A percentile compares a stretch with the other conserved stretches of the same genome.
Evolutionary conservation across 192 early-diverging fungal species (phyloP).

Genomic region (Coemansia sp.): DNA sequence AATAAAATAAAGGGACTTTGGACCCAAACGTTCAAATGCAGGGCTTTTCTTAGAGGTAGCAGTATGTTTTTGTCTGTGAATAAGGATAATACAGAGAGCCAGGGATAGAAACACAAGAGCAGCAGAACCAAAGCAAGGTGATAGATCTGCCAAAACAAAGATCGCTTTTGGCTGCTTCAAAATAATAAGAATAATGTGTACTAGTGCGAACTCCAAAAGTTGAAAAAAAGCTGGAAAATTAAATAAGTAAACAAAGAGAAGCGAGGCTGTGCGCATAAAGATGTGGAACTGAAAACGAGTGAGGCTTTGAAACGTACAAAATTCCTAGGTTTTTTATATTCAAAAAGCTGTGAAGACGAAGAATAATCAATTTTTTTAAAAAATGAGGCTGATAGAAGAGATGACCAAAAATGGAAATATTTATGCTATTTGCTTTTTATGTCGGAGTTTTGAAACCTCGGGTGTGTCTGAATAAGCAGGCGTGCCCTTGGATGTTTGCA

Average conservation of each 20-base stretch:
- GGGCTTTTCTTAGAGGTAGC: neutral
- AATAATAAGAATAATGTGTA: neutral
- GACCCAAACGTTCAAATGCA: neutral
- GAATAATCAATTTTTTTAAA: neutral
- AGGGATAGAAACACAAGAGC: neutral
- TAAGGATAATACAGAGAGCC: neutral
- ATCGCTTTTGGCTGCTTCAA: neutral
- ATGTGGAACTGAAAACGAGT: neutral
- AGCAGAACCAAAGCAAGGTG: neutral
- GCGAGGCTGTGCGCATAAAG: conserved; percentile 6
- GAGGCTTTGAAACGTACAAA: conserved; percentile 1
- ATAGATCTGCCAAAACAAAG: neutral
- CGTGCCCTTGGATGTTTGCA: neutral
- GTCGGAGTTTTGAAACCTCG: neutral
- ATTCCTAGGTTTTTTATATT: neutral
- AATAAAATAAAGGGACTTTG: neutral
- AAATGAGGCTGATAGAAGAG: neutral
- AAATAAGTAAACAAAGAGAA: neutral
- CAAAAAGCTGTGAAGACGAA: neutral
- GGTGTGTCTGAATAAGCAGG: neutral
- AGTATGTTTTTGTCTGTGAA: neutral
- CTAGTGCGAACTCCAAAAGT: neutral
- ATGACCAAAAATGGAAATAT: neutral
- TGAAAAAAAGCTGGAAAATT: neutral
- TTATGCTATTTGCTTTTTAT: neutral